phyloP scores from a whole-genome alignment of 331 rosid species.

The Phaseolus coccineus region DNA sequence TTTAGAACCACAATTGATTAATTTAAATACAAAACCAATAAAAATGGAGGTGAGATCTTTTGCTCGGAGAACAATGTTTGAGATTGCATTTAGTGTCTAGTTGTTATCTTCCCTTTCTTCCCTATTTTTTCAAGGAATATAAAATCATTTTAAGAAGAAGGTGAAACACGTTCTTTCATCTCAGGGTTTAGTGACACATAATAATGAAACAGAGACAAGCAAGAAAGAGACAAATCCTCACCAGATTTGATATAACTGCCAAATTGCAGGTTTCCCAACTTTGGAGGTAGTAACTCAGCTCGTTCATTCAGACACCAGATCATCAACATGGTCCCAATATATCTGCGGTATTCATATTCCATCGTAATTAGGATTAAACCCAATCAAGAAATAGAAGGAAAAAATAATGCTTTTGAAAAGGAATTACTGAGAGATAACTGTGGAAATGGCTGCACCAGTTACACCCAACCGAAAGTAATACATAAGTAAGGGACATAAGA shows the following conservation, averaged over 20 bases:
- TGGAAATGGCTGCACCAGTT: conserved; percentile 91
- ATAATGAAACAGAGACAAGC: conserved; percentile 29
- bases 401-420: conserved; percentile 38
- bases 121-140: conserved; percentile 12
- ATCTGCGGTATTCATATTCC: conserved; percentile 61
- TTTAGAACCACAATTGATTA: too few species aligned
- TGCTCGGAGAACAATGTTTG: conserved; percentile 1
- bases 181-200: conserved; percentile 31
- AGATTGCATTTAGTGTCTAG: conserved; percentile 34
- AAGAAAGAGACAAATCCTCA: conserved; percentile 43
- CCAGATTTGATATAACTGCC: conserved; percentile 91
- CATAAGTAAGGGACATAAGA: conserved; percentile 83
- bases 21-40: not conserved
- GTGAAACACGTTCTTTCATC: conserved; percentile 23
- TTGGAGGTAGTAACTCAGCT: conserved; percentile 85
- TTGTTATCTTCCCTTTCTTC: conserved; percentile 23
- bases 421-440: conserved; percentile 93
- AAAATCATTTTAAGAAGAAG: conserved; percentile 13
- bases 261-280: conserved; percentile 82
- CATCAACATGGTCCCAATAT: conserved; percentile 79
- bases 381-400: conserved; percentile 38
- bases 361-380: conserved; percentile 34
- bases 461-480: conserved; percentile 80
- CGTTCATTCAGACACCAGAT: conserved; percentile 79
- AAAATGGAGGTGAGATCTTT: not conserved